Conservation (phyloP, 192 early-diverging fungal species). For the Linnemannia hyalina region DNA sequence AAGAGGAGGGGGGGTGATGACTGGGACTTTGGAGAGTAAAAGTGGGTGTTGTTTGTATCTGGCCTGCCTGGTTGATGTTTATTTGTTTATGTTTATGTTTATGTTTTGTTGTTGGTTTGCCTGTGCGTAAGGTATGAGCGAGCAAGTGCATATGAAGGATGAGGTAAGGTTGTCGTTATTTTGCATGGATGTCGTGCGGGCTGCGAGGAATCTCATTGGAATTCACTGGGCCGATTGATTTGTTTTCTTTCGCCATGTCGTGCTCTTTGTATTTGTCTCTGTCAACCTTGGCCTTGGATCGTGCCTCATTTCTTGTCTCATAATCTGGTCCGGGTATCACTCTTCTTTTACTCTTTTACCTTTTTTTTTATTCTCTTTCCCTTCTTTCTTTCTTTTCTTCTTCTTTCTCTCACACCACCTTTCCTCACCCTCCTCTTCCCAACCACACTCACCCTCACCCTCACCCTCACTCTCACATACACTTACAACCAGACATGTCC, state of each 20-base stretch:
- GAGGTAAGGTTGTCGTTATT: neutral
- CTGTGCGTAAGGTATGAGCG: neutral
- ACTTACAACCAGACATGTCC: conserved; percentile 15
- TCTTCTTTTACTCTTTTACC: neutral
- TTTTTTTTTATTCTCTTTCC: neutral
- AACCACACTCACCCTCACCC: neutral
- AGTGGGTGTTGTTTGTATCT: neutral
- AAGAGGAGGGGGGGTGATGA: neutral
- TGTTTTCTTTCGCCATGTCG: neutral
- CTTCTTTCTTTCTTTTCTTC: neutral
- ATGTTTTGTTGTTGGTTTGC: neutral
- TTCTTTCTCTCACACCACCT: conserved; percentile 5
- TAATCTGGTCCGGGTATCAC: neutral
- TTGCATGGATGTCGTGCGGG: neutral
- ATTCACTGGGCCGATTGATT: neutral
- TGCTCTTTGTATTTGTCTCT: neutral
- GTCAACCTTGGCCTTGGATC: neutral
- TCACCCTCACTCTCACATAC: neutral
- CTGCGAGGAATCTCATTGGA: neutral
- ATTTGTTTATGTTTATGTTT: neutral
- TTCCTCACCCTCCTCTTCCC: neutral
- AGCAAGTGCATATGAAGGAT: neutral
- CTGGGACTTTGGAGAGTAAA: neutral
- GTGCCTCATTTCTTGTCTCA: neutral
- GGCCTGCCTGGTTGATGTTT: neutral